Evolutionary conservation across 768 basidiomycete genomes (phyloP), one percentile per base, ranked within the genome.

Genomic region (Leccinum incarnatum): DNA sequence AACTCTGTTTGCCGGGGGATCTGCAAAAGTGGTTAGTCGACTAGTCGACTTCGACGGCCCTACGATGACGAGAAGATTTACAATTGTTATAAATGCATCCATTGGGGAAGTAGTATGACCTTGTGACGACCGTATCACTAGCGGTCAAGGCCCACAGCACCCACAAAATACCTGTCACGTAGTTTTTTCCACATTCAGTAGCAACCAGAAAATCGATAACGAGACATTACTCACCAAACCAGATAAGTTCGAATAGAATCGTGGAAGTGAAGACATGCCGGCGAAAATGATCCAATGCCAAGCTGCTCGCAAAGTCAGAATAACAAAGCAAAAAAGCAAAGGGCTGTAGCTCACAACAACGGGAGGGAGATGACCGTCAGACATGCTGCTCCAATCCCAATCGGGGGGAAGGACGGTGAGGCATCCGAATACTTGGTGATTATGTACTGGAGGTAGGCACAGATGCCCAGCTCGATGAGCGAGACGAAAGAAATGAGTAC

Each of bases 171-270:
- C 67, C 70, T 67, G 57, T 5, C 3, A 32, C 5, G 21, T 7
- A 21, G 42, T 49, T 60, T 32, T 47, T 27, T 27, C 40, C 19
- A 49, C 1, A 42, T 57, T 54, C 58, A 54, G 50, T 59, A 54
- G 50, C 6, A 40, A 4, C n/a, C 4, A 42, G 8, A 40, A 23
- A 37, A 3, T 4, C 1, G 10, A 14, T 10, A 27, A 36, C 17
- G 4, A 15, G 5, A 1, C 14, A n/a, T 50, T 9, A 70, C 66
- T 47, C 30, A 72, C 71, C 60, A 54, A 66, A 63, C 70, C 62
- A 73, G 19, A 61, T n/a, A 27, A 65, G 51, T 59, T 73, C 65
- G 11, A 70, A 70, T n/a, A 63, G 12, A 7, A 72, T 46, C 57
- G 48, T 67, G 2, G 69, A 67, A 2, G 65, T 63, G 34, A 72